Evolutionary conservation across 257 asterid species (phyloP).

Genomic region (Anisodus acutangulus): DNA sequence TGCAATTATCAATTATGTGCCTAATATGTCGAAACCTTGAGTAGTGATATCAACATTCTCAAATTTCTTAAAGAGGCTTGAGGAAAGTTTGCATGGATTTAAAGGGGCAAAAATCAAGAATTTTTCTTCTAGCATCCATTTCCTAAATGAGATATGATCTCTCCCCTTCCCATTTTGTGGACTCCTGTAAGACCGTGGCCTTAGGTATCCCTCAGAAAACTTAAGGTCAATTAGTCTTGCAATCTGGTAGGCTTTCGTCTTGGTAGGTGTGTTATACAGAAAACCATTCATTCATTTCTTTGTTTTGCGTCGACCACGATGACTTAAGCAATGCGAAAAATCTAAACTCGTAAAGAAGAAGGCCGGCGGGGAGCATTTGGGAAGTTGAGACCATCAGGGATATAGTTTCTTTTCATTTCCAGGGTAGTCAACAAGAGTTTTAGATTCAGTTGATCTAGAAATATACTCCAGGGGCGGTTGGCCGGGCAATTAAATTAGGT

Average conservation of each 20-base stretch:
- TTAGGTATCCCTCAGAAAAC: not conserved
- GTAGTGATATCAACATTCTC: slow-evolving; percentile 57
- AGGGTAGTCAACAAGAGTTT: not conserved
- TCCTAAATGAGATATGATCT: not conserved
- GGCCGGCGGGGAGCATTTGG: not conserved
- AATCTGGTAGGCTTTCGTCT: not conserved
- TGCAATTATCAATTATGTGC: slow-evolving; percentile 12
- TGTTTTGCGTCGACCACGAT: not conserved
- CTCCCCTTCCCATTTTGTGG: not conserved
- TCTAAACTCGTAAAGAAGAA: not conserved
- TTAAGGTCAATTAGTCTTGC: not conserved
- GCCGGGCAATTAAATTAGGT: not conserved
- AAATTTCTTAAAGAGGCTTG: not conserved
- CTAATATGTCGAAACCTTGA: slow-evolving; percentile 55
- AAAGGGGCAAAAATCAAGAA: not conserved
- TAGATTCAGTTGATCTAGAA: not conserved
- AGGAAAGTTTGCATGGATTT: not conserved
- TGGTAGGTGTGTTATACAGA: not conserved
- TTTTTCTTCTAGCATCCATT: not conserved
- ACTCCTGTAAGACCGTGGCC: not conserved
- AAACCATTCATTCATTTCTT: not conserved
- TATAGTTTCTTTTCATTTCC: not conserved
- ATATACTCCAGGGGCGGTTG: not conserved
- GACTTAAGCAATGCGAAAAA: not conserved
- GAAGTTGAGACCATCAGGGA: not conserved